Percentiles rank a stretch among this genome's conserved stretches.
These are phyloP conservation scores for Saccharum officinarum DNA, from an alignment of 176 grass and related monocot species.

Conservation along the genomic window DNA sequence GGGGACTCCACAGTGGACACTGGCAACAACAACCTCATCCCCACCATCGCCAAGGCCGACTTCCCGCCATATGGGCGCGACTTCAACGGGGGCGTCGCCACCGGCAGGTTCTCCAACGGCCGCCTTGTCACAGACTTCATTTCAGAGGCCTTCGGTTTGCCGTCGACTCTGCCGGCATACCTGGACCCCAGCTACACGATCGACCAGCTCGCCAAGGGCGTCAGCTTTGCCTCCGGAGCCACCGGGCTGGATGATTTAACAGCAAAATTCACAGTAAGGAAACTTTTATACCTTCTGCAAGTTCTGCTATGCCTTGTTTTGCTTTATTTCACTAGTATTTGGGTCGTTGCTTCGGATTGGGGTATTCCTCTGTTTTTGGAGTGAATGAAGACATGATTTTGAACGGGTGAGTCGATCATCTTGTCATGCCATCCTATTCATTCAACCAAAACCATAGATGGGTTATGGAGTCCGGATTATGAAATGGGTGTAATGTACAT, in stretches of 20 bases:
- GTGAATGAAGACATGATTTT: no score
- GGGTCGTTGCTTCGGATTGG: no score
- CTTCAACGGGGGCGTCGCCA: conserved; percentile 42
- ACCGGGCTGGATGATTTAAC: conserved; percentile 55
- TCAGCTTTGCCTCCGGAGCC: conserved; percentile 57
- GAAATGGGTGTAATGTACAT: no score
- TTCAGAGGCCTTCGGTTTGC: conserved; percentile 49
- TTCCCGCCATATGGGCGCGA: conserved; percentile 65
- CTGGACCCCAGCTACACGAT: conserved; percentile 41
- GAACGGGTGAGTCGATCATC: no score
- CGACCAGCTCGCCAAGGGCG: conserved; percentile 35
- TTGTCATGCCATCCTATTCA: no score
- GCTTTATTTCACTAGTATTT: no score
- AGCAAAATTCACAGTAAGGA: conserved; percentile 28
- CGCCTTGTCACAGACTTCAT: conserved; percentile 62
- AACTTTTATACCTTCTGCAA: background rate
- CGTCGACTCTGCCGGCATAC: conserved; percentile 48
- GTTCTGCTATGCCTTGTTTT: no score
- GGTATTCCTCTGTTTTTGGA: no score
- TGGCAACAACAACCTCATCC: conserved; percentile 71
- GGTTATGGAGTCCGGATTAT: no score
- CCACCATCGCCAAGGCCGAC: conserved; percentile 37
- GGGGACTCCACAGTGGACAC: conserved; percentile 66
- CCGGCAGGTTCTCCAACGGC: conserved; percentile 72
- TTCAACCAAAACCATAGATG: no score